Percentiles rank a stretch among this genome's conserved stretches.
These are phyloP conservation scores for Hypoxylon sp. DNA, from an alignment of 2,329 filamentous ascomycete species.

Conservation along the genomic window DNA sequence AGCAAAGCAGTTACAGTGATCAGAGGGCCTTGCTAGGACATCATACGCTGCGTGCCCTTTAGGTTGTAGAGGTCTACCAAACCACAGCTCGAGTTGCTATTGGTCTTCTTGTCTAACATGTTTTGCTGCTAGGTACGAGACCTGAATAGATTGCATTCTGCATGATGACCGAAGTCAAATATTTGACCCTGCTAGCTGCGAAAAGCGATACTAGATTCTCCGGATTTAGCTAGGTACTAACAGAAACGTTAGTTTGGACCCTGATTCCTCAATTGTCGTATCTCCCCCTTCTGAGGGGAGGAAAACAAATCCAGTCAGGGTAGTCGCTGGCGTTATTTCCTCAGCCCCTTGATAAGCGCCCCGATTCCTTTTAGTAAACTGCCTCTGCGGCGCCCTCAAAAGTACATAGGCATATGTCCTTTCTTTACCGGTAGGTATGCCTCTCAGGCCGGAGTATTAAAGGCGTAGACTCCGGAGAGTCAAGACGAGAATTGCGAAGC, in stretches of 20 bases:
- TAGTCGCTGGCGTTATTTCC: no score
- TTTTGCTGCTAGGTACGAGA: neutral
- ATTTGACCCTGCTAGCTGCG: no score
- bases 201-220: neutral
- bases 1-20: neutral
- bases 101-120: neutral
- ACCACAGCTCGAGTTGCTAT: neutral
- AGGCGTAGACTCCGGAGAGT: neutral
- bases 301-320: no score
- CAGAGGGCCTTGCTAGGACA: neutral
- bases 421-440: neutral
- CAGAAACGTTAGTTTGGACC: no score
- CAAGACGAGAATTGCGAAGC: conserved; percentile 5
- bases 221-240: no score
- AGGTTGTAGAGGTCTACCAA: neutral
- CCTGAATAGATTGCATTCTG: neutral
- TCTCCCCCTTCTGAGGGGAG: no score
- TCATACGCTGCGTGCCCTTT: neutral
- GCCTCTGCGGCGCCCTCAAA: no score
- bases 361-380: no score
- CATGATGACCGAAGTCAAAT: neutral
- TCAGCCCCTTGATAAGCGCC: no score
- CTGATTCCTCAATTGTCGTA: no score
- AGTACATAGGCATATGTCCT: no score
- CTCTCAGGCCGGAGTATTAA: neutral